These are phyloP conservation scores for Aspergillus homomorphus DNA, from an alignment of 495 filamentous ascomycete species.

Conservation along the genomic window DNA sequence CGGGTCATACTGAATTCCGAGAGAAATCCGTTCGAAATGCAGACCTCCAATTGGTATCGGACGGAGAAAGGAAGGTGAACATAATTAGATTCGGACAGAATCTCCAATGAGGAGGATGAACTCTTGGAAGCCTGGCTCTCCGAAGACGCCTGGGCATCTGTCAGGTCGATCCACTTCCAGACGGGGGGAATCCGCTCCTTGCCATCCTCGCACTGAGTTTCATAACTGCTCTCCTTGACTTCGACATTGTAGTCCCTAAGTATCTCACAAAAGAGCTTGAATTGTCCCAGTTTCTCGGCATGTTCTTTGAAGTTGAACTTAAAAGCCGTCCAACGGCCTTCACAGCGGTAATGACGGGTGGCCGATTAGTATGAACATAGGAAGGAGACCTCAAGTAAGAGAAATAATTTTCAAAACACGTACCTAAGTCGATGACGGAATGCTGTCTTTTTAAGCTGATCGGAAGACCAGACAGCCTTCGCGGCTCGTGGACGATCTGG, in stretches of 20 bases:
- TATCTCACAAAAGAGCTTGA: slow-evolving; percentile 46
- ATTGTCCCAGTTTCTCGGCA: slow-evolving; percentile 32
- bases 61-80: slow-evolving; percentile 63
- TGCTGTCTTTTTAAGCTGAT: slow-evolving; percentile 55
- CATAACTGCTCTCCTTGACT: slow-evolving; percentile 30
- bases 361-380: background rate
- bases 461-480: slow-evolving; percentile 29
- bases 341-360: background rate
- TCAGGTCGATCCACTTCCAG: slow-evolving; percentile 58
- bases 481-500: slow-evolving; percentile 54
- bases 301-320: slow-evolving; percentile 29
- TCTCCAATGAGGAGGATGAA: slow-evolving; percentile 31
- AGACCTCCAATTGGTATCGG: slow-evolving; percentile 90
- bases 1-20: slow-evolving; percentile 69
- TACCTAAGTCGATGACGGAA: slow-evolving; percentile 74
- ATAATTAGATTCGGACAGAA: slow-evolving; percentile 32
- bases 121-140: slow-evolving; percentile 1
- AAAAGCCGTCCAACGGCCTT: slow-evolving; percentile 43
- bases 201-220: slow-evolving; percentile 15
- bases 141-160: slow-evolving; percentile 7
- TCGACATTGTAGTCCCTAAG: slow-evolving; percentile 74
- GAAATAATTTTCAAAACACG: slow-evolving; percentile 16
- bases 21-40: slow-evolving; percentile 76
- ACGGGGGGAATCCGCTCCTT: slow-evolving; percentile 26
- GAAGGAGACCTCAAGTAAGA: background rate